Evolutionary conservation across 2,329 filamentous ascomycete species (phyloP).

Genomic region (Akanthomyces uredinophilus): DNA sequence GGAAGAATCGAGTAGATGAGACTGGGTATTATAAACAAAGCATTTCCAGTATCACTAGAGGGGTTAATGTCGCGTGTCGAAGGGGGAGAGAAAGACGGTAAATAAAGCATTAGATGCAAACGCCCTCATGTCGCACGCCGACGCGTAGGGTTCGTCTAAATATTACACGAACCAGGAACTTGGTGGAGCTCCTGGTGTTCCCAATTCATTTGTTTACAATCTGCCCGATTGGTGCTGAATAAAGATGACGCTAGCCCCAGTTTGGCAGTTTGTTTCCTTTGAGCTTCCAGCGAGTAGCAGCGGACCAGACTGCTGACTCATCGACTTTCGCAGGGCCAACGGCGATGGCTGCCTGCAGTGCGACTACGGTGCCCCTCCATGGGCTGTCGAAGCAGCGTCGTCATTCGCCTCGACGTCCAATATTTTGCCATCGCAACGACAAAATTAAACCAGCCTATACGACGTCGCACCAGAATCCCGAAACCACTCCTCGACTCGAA

Average conservation of each 20-base stretch:
- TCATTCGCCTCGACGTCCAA: neutral
- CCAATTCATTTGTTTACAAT: conserved; percentile 14
- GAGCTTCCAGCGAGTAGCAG: neutral
- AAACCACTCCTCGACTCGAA: neutral
- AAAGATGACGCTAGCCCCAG: neutral
- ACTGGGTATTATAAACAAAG: neutral
- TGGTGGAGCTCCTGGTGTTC: conserved; percentile 7
- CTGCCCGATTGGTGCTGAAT: conserved; percentile 9
- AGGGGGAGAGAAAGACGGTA: neutral
- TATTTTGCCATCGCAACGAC: neutral
- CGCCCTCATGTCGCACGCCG: conserved; percentile 4
- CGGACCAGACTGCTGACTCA: conserved; percentile 6
- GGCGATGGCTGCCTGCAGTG: neutral
- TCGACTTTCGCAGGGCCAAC: neutral
- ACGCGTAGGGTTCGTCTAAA: conserved; percentile 12
- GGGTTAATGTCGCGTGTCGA: neutral
- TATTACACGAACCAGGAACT: neutral
- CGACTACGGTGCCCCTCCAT: conserved; percentile 1
- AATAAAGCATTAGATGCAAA: neutral
- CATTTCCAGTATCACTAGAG: neutral
- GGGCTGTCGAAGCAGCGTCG: neutral
- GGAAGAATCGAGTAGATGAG: neutral
- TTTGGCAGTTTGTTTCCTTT: conserved; percentile 12
- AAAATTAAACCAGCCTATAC: neutral
- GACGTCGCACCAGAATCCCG: neutral